These are phyloP conservation scores for Talaromyces pinophilus DNA, from an alignment of 2,329 filamentous ascomycete species.

Conservation along the genomic window DNA sequence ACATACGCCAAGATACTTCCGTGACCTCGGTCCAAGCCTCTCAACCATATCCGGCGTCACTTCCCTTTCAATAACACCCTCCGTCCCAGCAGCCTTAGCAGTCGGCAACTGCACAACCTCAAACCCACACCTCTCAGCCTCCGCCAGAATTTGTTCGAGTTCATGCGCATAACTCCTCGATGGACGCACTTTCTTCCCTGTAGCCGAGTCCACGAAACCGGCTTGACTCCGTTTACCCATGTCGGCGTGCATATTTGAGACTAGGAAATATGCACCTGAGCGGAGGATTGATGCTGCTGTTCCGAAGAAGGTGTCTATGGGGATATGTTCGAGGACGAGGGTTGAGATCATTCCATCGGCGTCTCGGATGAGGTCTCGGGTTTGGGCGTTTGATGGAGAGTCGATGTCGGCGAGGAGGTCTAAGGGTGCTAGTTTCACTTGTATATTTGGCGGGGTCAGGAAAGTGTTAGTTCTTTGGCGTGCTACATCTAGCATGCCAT, in stretches of 20 bases:
- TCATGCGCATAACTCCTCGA: slow-evolving; percentile 62
- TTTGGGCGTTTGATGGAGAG: slow-evolving; percentile 25
- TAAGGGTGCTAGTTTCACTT: slow-evolving; percentile 38
- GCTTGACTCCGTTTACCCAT: slow-evolving; percentile 63
- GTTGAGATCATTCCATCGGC: slow-evolving; percentile 59
- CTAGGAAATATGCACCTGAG: slow-evolving; percentile 53
- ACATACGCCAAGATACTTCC: slow-evolving; percentile 61
- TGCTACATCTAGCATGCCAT: slow-evolving; percentile 60
- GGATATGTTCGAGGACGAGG: slow-evolving; percentile 65
- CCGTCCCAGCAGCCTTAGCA: neutral
- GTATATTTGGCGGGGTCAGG: slow-evolving; percentile 4
- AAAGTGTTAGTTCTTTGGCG: slow-evolving; percentile 35
- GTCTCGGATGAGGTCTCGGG: slow-evolving; percentile 24
- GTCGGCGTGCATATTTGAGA: slow-evolving; percentile 70
- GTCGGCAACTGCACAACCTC: slow-evolving; percentile 39
- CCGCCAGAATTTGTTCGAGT: slow-evolving; percentile 53
- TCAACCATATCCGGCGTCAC: slow-evolving; percentile 59
- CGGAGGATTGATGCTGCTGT: slow-evolving; percentile 48
- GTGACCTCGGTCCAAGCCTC: slow-evolving; percentile 60
- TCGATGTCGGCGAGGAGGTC: slow-evolving; percentile 41
- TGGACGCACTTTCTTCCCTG: slow-evolving; percentile 60
- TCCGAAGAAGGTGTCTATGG: slow-evolving; percentile 59
- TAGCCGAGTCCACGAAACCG: slow-evolving; percentile 59
- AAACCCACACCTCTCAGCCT: slow-evolving; percentile 51
- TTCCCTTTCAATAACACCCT: slow-evolving; percentile 43